A percentile compares a stretch with the other conserved stretches of the same genome.
phyloP scores from a whole-genome alignment of 2,329 filamentous ascomycete species.

The Ascochyta viciae-villosae region DNA sequence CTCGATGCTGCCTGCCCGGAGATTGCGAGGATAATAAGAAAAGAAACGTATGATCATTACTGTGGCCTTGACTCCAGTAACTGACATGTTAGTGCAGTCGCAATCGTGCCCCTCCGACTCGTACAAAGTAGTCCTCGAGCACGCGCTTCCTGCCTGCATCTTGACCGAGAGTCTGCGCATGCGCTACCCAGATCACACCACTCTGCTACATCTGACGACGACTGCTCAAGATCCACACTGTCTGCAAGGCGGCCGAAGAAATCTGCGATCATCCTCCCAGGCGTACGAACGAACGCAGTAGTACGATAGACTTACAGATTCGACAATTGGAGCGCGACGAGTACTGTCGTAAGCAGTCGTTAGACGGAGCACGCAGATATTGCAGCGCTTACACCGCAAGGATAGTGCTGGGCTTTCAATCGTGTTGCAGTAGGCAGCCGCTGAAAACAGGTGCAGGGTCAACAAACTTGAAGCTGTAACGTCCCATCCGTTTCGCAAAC shows the following conservation, averaged over 20 bases:
- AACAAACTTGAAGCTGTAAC: conserved; percentile 38
- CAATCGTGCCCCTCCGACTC: background rate
- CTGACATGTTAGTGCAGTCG: conserved; percentile 6
- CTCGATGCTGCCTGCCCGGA: background rate
- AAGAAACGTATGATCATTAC: background rate
- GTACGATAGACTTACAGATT: background rate
- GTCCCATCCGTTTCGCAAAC: conserved; percentile 25
- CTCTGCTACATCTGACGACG: background rate
- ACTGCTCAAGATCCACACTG: background rate
- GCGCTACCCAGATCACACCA: background rate
- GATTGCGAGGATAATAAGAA: background rate
- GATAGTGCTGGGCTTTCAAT: conserved; percentile 27
- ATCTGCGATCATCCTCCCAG: background rate
- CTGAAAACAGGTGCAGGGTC: conserved; percentile 40
- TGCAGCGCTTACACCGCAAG: conserved; percentile 14
- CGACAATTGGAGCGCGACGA: background rate
- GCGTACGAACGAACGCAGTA: background rate
- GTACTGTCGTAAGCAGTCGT: background rate
- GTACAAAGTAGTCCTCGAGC: too few species aligned
- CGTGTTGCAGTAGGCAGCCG: conserved; percentile 21
- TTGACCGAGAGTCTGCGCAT: background rate
- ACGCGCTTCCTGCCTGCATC: background rate
- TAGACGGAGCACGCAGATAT: conserved; percentile 11
- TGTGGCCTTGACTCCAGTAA: background rate
- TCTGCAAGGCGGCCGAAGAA: background rate